Conservation (phyloP, 495 filamentous ascomycete genomes). For the Daldinia vernicosa region DNA sequence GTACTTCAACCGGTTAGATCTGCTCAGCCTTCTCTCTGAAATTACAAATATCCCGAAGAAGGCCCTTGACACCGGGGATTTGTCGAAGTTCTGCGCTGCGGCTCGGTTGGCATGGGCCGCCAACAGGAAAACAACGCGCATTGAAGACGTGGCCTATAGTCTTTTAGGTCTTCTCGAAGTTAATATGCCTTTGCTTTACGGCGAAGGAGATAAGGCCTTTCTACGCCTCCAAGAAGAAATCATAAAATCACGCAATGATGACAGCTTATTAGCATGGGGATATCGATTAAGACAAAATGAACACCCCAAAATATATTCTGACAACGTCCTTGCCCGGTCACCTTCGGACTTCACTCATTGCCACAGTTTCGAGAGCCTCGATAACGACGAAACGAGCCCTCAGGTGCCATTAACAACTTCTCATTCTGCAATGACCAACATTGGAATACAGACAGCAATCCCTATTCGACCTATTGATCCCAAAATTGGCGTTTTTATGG, state of each 20-base stretch:
- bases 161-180: constrained; percentile 45
- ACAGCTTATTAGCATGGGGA: constrained; percentile 39
- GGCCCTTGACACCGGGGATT: constrained; percentile 12
- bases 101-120: constrained; percentile 23
- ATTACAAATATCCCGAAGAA: constrained; percentile 24
- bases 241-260: constrained; percentile 34
- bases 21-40: constrained; percentile 19
- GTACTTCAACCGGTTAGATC: constrained; percentile 1
- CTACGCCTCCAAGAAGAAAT: constrained; percentile 42
- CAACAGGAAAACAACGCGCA: constrained; percentile 33
- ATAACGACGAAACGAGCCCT: constrained; percentile 14
- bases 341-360: constrained; percentile 22
- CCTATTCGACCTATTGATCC: constrained; percentile 18
- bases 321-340: constrained; percentile 22
- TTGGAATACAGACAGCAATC: constrained; percentile 17
- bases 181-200: constrained; percentile 46
- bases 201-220: constrained; percentile 43
- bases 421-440: constrained; percentile 28
- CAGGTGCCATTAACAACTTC: constrained; percentile 15
- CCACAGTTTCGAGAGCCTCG: constrained; percentile 15
- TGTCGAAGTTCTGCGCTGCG: constrained; percentile 20
- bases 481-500: constrained; percentile 12
- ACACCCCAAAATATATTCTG: neutral
- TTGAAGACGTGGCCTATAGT: constrained; percentile 45
- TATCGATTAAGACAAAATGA: neutral